Evolutionary conservation across 176 grass and related monocot species (phyloP), one percentile per base, ranked within the genome.

Genomic region (Guadua angustifolia): DNA sequence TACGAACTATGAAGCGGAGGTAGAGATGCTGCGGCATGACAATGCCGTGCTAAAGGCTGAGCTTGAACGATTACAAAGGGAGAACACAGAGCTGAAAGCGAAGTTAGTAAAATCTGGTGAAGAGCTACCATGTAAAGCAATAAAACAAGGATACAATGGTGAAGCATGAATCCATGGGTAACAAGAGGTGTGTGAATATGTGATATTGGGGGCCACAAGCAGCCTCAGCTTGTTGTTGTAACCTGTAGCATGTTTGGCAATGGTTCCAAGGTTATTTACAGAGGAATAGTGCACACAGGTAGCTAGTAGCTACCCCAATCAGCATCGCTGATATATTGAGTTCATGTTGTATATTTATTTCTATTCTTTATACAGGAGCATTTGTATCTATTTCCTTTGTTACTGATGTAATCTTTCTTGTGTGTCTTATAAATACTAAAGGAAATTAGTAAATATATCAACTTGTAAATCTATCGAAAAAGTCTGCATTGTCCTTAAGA

Each of bases 11-110:
- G 77, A 84, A 75, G 83, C 4, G n/a, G 93, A 94, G 70, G 33
- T 88, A 10, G 85, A 88, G 47, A 90, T 44, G 49, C 83, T 94
- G 78, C 76, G 80, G 5, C 73, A 73, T 43, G 90, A 95, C 26
- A 95, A 98, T 71, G 26, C 56, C 26, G 13, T 87, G 39, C 85
- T 98, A 17, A 95, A 87, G 69, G 45, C 46, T 81, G 80, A 93
- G 83, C 60, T 98, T 73, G 87, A 94, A 68, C 89, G 80, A 49
- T 87, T 98, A 75, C 88, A 42, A 66, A 40, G 21, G 21, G 95
- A 98, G 80, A 98, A 98, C 9, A 73, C 79, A 16, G 85, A 92
- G 26, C 69, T 95, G 33, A 92, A 80, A 80, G 79, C 59, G 22
- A 90, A 82, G 50, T 66, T 85, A 25, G 63, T 15, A 70, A 72